Evolutionary conservation across 805 yeast species (phyloP), one percentile per base, ranked within the genome.

Genomic region (Vanderwaltozyma yarrowii): DNA sequence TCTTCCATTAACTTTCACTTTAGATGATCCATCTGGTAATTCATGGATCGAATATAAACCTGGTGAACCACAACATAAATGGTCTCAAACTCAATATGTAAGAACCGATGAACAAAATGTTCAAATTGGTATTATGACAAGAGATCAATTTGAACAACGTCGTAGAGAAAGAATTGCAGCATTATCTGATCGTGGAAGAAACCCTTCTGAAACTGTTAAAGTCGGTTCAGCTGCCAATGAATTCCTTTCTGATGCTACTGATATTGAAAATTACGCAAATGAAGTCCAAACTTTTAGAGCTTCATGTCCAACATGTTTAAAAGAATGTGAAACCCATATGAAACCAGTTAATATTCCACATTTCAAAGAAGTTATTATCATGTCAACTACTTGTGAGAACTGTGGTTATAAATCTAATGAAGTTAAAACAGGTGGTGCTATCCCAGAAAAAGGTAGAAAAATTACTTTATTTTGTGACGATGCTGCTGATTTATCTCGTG

Each of bases 371-470:
- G 99, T 92, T 30, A 81, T 92, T 42, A 75, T 92, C 51, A 92
- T 92, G 98, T 81, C 94, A 35, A 92, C 98, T 1, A 78, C 75
- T 1, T 92, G 99, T 66, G 88, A 80, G 24, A 65, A 74, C 45
- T 92, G 99, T 65, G 98, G 97, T 27, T 92, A 83, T 65, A 89
- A 85, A 65, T 84, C 95, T 14, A 92, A 92, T 58, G 99, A 92
- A 62, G 98, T 92, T 46, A 92, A 89, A 66, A 92, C 98, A 5
- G 99, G 99, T 42, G 99, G 99, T 51, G 94, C 81, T 8, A 80
- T 92, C 34, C 96, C 98, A 24, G 80, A 69, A 3, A 71, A 78
- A 59, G 99, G 96, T 44, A 78, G 78, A 46, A 77, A 70, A 44
- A 74, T 87, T 43, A 70, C 80, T 2, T 69, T 92, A 37, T 69